Evolutionary conservation across 208 protist species (phyloP).

Genomic region (Vickermania ingenoplastis): DNA sequence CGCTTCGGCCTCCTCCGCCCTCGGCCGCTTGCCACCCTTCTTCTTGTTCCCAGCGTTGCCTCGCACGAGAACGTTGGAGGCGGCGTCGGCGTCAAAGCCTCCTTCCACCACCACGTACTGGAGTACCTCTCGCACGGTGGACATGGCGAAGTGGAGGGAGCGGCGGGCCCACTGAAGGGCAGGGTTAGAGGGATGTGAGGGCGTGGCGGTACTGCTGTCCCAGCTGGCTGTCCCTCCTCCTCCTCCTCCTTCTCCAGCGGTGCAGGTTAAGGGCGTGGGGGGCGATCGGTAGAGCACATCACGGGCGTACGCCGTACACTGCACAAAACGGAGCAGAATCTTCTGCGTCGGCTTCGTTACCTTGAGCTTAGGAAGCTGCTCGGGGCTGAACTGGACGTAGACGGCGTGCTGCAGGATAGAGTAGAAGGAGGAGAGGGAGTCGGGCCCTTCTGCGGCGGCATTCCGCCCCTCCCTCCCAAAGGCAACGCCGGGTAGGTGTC

Average conservation of each 20-base stretch:
- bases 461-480: not conserved
- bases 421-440: conserved; percentile 19
- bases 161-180: not conserved
- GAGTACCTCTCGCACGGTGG: not conserved
- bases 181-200: not conserved
- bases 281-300: conserved; percentile 5
- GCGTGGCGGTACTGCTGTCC: not conserved
- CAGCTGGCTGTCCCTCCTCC: not conserved
- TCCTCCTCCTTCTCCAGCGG: not conserved
- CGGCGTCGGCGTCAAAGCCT: conserved; percentile 1
- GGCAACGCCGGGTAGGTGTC: not conserved
- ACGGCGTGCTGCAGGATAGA: conserved; percentile 23
- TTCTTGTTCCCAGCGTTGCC: too few relatives aligned
- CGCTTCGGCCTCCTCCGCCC: too few relatives aligned
- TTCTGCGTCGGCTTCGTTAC: conserved; percentile 6
- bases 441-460: not conserved
- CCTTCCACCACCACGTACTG: not conserved
- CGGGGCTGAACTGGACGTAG: conserved; percentile 21
- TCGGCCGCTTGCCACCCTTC: too few relatives aligned
- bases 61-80: not conserved
- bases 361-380: conserved; percentile 12
- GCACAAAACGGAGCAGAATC: conserved; percentile 6
- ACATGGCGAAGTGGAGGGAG: not conserved
- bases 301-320: conserved; percentile 1
- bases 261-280: not conserved